These are phyloP conservation scores for Aspergillus proliferans DNA, from an alignment of 2,329 filamentous ascomycete species.

Conservation along the genomic window DNA sequence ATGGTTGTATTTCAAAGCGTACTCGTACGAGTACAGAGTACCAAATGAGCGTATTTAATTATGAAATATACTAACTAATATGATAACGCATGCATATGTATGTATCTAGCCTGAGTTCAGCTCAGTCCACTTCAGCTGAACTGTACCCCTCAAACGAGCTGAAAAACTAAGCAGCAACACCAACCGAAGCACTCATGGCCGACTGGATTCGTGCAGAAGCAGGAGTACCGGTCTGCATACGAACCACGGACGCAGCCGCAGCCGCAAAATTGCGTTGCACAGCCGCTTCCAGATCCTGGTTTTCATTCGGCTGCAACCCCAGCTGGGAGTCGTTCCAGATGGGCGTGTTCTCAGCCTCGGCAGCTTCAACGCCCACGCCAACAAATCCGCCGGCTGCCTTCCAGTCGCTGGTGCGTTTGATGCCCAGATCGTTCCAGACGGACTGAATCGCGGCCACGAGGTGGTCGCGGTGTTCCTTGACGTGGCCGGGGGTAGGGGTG, in stretches of 20 bases:
- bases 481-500: conserved; percentile 91
- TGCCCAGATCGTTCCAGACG: conserved; percentile 81
- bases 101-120: too few relatives aligned
- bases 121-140: too few relatives aligned
- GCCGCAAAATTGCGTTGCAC: conserved; percentile 39
- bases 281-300: conserved; percentile 56
- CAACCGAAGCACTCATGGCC: conserved; percentile 19
- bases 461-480: conserved; percentile 75
- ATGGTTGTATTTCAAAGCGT: too few relatives aligned
- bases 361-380: conserved; percentile 72
- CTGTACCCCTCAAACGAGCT: too few relatives aligned
- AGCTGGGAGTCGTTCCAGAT: conserved; percentile 92
- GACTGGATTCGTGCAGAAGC: conserved; percentile 5
- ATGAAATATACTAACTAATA: too few relatives aligned
- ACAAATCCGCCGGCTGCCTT: conserved; percentile 86
- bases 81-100: too few relatives aligned
- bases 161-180: conserved; percentile 22
- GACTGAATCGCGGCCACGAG: conserved; percentile 76
- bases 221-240: conserved; percentile 19
- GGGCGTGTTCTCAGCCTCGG: conserved; percentile 55
- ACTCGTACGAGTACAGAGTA: too few relatives aligned
- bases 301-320: conserved; percentile 56
- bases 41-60: too few relatives aligned
- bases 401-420: conserved; percentile 93
- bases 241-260: conserved; percentile 7